Evolutionary conservation across 163 green algal species (phyloP), one percentile per base, ranked within the genome.

Genomic region (Scenedesmus sp.): DNA sequence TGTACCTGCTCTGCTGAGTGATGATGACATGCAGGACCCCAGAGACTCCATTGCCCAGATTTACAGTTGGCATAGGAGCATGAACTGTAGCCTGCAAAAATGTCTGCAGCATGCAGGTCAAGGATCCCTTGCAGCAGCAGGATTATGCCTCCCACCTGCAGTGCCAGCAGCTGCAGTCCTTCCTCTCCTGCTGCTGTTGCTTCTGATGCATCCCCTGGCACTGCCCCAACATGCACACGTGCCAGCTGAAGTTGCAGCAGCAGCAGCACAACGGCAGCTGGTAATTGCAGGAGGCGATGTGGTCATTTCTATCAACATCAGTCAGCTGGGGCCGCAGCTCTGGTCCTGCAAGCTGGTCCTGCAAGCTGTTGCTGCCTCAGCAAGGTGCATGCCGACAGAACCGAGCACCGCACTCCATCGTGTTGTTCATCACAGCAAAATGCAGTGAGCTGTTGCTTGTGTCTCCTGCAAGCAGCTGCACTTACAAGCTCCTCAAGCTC

Each of bases 401-500:
- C 15, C 23, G 7, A 59, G 56, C 82, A 73, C 20, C 54, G 8
- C 16, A 5, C 10, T 10, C 34, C 34, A 46, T 46, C 0, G 34
- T 46, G 34, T n/a, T n/a, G n/a, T n/a, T n/a, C n/a, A n/a, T n/a
- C n/a, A n/a, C n/a, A n/a, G n/a, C n/a, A n/a, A n/a, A n/a, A n/a
- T n/a, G n/a, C n/a, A n/a, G n/a, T n/a, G 34, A 46, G 34, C 34
- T 46, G 34, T 46, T 46, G 23, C 1, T 15, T 15, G 70, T 0
- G 13, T 5, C 52, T 79, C 70, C 70, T 79, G 70, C 70, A 79
- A 88, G 83, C n/a, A 56, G 82, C 83, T 55, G 57, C 55, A 26
- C 87, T 91, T n/a, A 91, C 87, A 16, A 91, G 87, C 12, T 91
- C 23, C 18, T 85, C 55, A 15, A 91, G 73, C 26, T 85, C 73